Conservation (phyloP, 768 basidiomycete species). For the Russula lepida region DNA sequence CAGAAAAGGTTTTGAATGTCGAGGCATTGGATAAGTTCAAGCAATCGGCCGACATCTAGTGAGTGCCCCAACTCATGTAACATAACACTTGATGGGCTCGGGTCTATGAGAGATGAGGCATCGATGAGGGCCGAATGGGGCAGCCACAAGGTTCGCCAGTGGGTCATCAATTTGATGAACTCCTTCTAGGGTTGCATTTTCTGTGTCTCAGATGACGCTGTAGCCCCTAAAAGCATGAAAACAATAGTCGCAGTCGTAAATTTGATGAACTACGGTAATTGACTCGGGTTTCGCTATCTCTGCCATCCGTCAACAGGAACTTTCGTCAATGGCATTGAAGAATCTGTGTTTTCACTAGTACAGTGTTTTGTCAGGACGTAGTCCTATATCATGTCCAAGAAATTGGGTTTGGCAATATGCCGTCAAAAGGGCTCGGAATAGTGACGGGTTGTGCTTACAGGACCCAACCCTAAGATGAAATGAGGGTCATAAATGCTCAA, state of each 20-base stretch:
- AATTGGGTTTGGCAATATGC: neutral
- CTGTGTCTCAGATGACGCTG: neutral
- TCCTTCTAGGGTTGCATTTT: neutral
- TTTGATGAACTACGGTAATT: neutral
- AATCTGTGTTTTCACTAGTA: neutral
- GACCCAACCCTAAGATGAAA: neutral
- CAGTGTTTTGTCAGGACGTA: neutral
- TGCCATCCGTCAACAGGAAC: neutral
- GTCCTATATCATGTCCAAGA: neutral
- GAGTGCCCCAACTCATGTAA: neutral
- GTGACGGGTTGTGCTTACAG: neutral
- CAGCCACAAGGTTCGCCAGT: neutral
- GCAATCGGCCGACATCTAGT: neutral
- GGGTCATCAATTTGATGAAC: neutral
- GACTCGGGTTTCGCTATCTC: neutral
- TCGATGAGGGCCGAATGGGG: neutral
- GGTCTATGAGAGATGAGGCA: no score
- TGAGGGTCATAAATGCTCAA: neutral
- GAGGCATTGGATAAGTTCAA: neutral
- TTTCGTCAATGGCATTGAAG: neutral
- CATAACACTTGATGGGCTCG: neutral
- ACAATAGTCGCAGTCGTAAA: neutral
- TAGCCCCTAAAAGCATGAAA: neutral
- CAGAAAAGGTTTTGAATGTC: neutral
- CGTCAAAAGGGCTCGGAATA: neutral